Evolutionary conservation across 2,329 filamentous ascomycete species (phyloP), one percentile per base, ranked within the genome.

Genomic region (Cercospora sp.): DNA sequence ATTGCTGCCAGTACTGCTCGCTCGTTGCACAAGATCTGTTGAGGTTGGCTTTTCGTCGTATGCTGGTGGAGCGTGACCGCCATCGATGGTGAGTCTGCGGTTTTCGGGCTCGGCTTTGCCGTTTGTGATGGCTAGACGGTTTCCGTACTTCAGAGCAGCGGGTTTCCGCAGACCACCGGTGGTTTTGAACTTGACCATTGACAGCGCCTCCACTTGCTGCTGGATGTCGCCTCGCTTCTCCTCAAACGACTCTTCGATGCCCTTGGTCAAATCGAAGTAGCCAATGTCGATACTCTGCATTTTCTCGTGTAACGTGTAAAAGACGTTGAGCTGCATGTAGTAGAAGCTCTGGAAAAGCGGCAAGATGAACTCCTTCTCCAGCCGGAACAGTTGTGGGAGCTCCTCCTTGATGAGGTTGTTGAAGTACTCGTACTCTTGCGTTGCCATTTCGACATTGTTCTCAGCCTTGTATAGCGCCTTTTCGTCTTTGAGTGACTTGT

Each of bases 291-390:
- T 93, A 73, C 87, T 89, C 82, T 99, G 95, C 95, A 99, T 99
- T 82, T 90, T 93, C 81, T 98, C 94, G 80, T 99, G 95, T 64
- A 99, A 85, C 0, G 95, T 99, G 82, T 99, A 99, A 81, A 98
- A 99, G 72, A 99, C 92, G 81, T 99, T 99, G 72, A 99, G 88
- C 81, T 99, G 95, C 95, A 99, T 99, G 85, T 98, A 99, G 83
- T 99, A 99, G 83, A 99, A 99, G 9, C 92, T 97, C 80, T 98
- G 95, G 85, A 99, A 99, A 7, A 99, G 88, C 2, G 95, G 95
- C 74, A 92, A 90, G 80, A 99, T 99, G 80, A 99, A 98, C 80
- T 98, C 91, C 71, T 90, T 88, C 80, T 99, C 95, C 18, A 99
- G 88, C 7, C 84, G 80, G 81, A 99, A 99, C 10, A 99, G 87